Base-by-base conservation (phyloP, 129 eudicot genomes). In the Solidago caesia region DNA sequence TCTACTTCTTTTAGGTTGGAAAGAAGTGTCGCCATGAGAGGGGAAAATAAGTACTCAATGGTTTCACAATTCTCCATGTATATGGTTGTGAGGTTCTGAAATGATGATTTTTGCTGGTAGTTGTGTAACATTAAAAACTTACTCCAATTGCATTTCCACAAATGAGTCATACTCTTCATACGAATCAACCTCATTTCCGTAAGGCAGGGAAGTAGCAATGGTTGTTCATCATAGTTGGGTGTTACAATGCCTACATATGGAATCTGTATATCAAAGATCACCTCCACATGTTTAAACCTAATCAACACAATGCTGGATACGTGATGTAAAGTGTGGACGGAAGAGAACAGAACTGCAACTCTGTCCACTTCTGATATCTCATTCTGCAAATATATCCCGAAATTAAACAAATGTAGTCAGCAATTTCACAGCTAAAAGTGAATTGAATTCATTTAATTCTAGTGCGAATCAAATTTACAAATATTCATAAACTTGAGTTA, bases 121-220 rank as follows among this genome's bases (percentile, higher is more conserved):
- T 53, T 53, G 10, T 53, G 60, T 2, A 5, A n/a, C 5, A 53
- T 53, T 5, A 53, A 53, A n/a, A 10, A 53, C 13, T 53, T n/a
- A 53, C 13, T 53, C 60, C 60, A 53, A 53, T 53, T 10, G 21
- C 60, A 53, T n/a, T 53, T 53, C 60, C 60, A 53, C 60, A 53
- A 13, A 53, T 53, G 60, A 53, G 60, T 53, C 60, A 53, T 53
- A 1, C 21, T 12, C 5, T 53, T 53, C 60, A 53, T 53, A 4
- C 0, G 0, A 53, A 6, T 46, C 7, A 46, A 46, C 7, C 5
- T 46, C 11, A 46, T 33, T 1, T 46, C 0, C 4, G 51, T 9
- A 46, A 46, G 51, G 51, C 39, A 3, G 39, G 39, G 39, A 33
- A 33, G 39, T 33, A 33, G 39, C 39, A 33, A 0, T 33, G 39